These are phyloP conservation scores for Sutorius australiensis DNA, from an alignment of 768 basidiomycete genomes.

Conservation along the genomic window DNA sequence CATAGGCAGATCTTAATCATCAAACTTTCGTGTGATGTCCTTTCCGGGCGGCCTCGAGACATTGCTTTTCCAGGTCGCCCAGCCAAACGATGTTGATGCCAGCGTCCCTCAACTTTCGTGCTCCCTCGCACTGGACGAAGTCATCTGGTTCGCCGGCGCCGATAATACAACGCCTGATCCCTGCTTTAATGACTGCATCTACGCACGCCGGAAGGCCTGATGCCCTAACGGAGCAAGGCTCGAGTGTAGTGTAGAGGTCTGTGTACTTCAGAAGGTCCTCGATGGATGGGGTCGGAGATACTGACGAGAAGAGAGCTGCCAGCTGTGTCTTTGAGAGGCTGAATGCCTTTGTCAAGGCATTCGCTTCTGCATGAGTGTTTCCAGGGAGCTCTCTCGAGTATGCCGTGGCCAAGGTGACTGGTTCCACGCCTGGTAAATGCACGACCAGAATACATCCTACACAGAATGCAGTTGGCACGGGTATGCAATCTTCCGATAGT, in stretches of 20 bases:
- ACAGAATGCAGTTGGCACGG: conserved; percentile 77
- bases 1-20: background rate
- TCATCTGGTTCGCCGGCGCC: conserved; percentile 91
- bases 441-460: conserved; percentile 81
- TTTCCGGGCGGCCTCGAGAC: conserved; percentile 73
- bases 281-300: conserved; percentile 28
- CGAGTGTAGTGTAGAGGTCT: conserved; percentile 93
- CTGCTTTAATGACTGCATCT: conserved; percentile 70
- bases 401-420: conserved; percentile 68
- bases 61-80: conserved; percentile 70
- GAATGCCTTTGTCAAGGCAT: conserved; percentile 74
- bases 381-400: conserved; percentile 89
- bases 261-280: conserved; percentile 51
- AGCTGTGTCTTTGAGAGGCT: conserved; percentile 44
- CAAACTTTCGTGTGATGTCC: conserved; percentile 33
- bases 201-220: conserved; percentile 87
- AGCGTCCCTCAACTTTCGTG: conserved; percentile 60
- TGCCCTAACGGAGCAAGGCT: conserved; percentile 89
- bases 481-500: conserved; percentile 50
- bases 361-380: conserved; percentile 97
- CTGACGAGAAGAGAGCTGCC: conserved; percentile 39
- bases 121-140: conserved; percentile 92
- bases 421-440: conserved; percentile 37
- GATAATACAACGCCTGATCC: conserved; percentile 74
- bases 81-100: conserved; percentile 78